Evolutionary conservation across 352 stramenopile species (phyloP).

Genomic region (Globisporangium sylvaticum): DNA sequence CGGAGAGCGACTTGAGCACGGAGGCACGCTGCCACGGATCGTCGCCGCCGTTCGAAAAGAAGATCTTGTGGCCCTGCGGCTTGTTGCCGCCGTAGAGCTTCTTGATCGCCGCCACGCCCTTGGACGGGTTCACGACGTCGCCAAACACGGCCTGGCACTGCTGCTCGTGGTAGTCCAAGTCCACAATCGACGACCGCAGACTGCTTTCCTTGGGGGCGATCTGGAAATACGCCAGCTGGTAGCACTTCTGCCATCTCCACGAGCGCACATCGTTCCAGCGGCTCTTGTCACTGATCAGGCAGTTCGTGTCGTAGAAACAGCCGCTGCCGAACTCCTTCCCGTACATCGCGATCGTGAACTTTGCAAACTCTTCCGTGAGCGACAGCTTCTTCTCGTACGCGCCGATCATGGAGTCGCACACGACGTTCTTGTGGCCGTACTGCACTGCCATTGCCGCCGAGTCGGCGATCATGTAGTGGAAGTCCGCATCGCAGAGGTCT

Average conservation of each 20-base stretch:
- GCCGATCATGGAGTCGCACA: slow-evolving; percentile 58
- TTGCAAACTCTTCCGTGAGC: slow-evolving; percentile 66
- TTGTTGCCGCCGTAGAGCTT: slow-evolving; percentile 75
- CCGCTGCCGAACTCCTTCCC: slow-evolving; percentile 64
- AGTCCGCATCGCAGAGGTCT: slow-evolving; percentile 61
- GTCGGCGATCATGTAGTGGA: slow-evolving; percentile 90
- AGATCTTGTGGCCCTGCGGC: slow-evolving; percentile 71
- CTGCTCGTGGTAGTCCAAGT: slow-evolving; percentile 74
- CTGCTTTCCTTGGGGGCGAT: slow-evolving; percentile 56
- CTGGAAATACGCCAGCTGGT: slow-evolving; percentile 86
- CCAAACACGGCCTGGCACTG: slow-evolving; percentile 80
- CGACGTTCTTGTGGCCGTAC: slow-evolving; percentile 80
- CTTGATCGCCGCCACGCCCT: slow-evolving; percentile 53
- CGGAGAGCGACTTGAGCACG: slow-evolving; percentile 49
- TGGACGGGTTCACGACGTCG: slow-evolving; percentile 50
- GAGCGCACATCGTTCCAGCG: slow-evolving; percentile 75
- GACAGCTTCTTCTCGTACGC: slow-evolving; percentile 48
- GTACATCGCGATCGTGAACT: slow-evolving; percentile 81
- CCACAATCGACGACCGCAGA: slow-evolving; percentile 59
- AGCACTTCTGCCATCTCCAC: slow-evolving; percentile 88
- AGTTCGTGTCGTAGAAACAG: slow-evolving; percentile 85
- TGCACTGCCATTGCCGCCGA: slow-evolving; percentile 85
- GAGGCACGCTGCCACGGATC: slow-evolving; percentile 85
- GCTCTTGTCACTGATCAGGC: slow-evolving; percentile 38
- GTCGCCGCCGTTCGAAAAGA: slow-evolving; percentile 81